Percentiles rank a stretch among this genome's conserved stretches.
Evolutionary conservation across 2,329 filamentous ascomycete species (phyloP).

Genomic region (Talaromyces marneffei): DNA sequence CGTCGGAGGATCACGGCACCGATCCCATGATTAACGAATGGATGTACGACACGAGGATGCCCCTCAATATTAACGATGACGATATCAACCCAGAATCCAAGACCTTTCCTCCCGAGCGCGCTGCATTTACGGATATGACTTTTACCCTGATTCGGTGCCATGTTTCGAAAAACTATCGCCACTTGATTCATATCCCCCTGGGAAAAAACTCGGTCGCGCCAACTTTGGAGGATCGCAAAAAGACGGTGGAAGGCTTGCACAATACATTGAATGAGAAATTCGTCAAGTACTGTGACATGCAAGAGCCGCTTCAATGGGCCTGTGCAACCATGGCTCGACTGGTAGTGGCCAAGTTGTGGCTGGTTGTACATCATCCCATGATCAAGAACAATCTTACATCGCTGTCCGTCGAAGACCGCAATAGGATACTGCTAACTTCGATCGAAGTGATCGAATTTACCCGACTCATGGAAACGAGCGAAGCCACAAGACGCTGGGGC

Average conservation of each 20-base stretch:
- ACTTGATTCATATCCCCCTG: conserved; percentile 34
- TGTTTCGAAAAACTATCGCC: conserved; percentile 41
- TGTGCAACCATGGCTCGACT: conserved; percentile 62
- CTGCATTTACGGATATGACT: conserved; percentile 51
- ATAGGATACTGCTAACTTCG: conserved; percentile 65
- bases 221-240: conserved; percentile 34
- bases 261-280: conserved; percentile 52
- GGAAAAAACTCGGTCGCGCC: conserved; percentile 18
- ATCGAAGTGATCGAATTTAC: conserved; percentile 71
- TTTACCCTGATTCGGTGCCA: conserved; percentile 50
- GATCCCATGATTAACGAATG: conserved; percentile 41
- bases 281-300: conserved; percentile 48
- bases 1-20: conserved; percentile 46
- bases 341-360: conserved; percentile 71
- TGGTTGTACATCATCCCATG: conserved; percentile 70
- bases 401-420: conserved; percentile 57
- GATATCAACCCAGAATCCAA: conserved; percentile 46
- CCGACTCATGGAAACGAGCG: conserved; percentile 59
- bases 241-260: conserved; percentile 49
- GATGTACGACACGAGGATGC: conserved; percentile 44
- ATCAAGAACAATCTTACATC: conserved; percentile 52
- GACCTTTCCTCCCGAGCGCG: conserved; percentile 44
- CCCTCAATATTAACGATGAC: conserved; percentile 49
- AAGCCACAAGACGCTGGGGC: conserved; percentile 56
- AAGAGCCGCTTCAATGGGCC: conserved; percentile 59